Evolutionary conservation across 2,329 filamentous ascomycete genomes (phyloP), one percentile per base, ranked within the genome.

Genomic region (Chrysoporthe deuterocubensis): DNA sequence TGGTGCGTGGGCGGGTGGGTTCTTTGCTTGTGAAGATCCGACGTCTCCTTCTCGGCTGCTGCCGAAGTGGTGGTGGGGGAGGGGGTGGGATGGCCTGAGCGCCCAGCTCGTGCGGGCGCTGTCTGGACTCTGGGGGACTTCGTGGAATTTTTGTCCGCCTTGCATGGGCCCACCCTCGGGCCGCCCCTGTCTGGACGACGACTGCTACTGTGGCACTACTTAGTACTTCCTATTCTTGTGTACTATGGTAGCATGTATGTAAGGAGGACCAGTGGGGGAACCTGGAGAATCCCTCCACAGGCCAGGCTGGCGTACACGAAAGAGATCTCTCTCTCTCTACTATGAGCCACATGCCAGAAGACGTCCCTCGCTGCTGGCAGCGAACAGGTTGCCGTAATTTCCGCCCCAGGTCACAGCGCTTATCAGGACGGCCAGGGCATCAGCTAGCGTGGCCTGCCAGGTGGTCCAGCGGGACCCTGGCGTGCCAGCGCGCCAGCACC

Each of bases 1-100:
- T 14, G 21, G 48, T 14, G 9, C 26, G 21, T 50, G 46, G n/a
- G 26, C 34, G 26, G 52, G 32, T 40, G 52, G 32, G 32, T 57
- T 57, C 52, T 14, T 54, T 57, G 34, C 54, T 57, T 57, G 54
- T 57, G 54, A 57, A 57, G 54, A 40, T 18, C 34, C 34, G 54
- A 57, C 34, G 34, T 40, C 34, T 18, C 14, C n/a, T 40, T 40
- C 54, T 57, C 54, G 54, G 54, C 54, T n/a, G 32, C 21, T 37
- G 54, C 54, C 54, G 54, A 57, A 2, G 54, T 40, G 50, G 48
- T n/a, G 48, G 48, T 26, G 48, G 48, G 48, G 26, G 26, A 26
- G 26, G 26, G 13, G 44, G 18, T 46, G 54, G 26, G 34, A n/a
- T 57, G 54, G 54, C 32, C 54, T 14, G n/a, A 57, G 54, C 54